Percentiles rank a stretch among this genome's conserved stretches.
Evolutionary conservation across 2,329 filamentous ascomycete genomes (phyloP).

Genomic region (Huntiella bhutanensis): DNA sequence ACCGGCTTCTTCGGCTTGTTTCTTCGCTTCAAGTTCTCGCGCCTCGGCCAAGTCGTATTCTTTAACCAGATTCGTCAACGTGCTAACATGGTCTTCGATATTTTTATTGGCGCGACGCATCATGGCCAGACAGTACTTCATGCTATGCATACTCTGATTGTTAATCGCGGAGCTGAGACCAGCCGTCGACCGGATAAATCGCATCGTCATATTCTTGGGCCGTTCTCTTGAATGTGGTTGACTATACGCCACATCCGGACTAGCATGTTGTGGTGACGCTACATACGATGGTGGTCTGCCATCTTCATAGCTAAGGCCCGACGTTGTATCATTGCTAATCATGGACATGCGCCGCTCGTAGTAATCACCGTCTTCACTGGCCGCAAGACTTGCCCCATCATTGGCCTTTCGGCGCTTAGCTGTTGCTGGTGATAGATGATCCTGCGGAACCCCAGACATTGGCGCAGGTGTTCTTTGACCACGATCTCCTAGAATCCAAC

Average conservation of each 20-base stretch:
- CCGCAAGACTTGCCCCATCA: conserved; percentile 17
- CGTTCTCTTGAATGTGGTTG: not conserved
- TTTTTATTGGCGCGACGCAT: conserved; percentile 67
- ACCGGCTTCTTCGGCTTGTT: conserved; percentile 4
- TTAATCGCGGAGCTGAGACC: conserved; percentile 83
- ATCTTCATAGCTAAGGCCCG: conserved; percentile 6
- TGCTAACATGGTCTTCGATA: conserved; percentile 55
- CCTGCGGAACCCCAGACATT: conserved; percentile 22
- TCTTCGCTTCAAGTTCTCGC: conserved; percentile 9
- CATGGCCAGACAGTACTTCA: conserved; percentile 71
- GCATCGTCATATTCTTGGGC: conserved; percentile 16
- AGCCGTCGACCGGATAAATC: conserved; percentile 76
- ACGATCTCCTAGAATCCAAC: conserved; percentile 57
- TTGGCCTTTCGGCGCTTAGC: conserved; percentile 42
- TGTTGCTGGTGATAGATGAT: conserved; percentile 19
- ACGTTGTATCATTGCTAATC: conserved; percentile 8
- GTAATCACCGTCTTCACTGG: conserved; percentile 15
- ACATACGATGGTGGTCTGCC: conserved; percentile 5
- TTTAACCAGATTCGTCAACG: conserved; percentile 56
- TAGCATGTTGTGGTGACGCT: conserved; percentile 16
- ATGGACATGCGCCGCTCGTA: conserved; percentile 13
- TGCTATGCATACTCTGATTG: conserved; percentile 62
- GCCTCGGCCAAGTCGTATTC: conserved; percentile 51
- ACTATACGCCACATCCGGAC: conserved; percentile 15
- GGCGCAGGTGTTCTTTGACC: conserved; percentile 24